A percentile compares a stretch with the other conserved stretches of the same genome.
phyloP scores from a whole-genome alignment of 768 basidiomycete species.

The Tulasnella calospora region DNA sequence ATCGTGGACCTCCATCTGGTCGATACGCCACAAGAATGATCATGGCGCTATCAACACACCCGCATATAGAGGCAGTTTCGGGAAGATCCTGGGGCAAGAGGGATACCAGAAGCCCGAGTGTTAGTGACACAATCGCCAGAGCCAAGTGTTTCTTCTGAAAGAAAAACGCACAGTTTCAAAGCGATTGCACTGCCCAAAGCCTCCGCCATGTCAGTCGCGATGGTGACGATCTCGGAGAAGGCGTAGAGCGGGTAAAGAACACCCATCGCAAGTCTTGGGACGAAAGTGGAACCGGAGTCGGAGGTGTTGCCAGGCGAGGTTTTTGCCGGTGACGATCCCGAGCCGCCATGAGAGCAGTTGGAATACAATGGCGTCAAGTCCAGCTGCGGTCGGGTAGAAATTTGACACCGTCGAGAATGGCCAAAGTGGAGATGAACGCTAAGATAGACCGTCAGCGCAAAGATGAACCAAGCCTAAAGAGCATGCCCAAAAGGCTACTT shows the following conservation, averaged over 20 bases:
- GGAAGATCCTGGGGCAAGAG: constrained; percentile 30
- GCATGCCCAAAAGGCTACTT: neutral
- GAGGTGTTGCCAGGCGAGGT: constrained; percentile 34
- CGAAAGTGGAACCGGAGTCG: constrained; percentile 32
- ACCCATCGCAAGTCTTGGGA: constrained; percentile 27
- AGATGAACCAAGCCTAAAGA: neutral
- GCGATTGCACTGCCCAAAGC: constrained; percentile 44
- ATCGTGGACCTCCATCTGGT: constrained; percentile 9
- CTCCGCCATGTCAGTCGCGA: constrained; percentile 43
- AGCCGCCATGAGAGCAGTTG: constrained; percentile 42
- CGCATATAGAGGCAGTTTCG: constrained; percentile 35
- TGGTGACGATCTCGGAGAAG: constrained; percentile 38
- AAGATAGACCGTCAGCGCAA: neutral
- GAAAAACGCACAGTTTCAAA: constrained; percentile 37
- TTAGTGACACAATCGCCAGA: neutral
- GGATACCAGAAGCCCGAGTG: neutral
- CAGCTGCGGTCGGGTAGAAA: constrained; percentile 33
- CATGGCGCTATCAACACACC: constrained; percentile 37
- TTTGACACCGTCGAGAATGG: neutral
- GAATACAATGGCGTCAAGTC: constrained; percentile 43
- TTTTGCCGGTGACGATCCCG: constrained; percentile 38
- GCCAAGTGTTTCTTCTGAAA: neutral
- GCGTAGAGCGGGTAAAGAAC: constrained; percentile 33
- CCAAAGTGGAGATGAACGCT: neutral
- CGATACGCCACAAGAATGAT: constrained; percentile 33